Conservation (phyloP, 1,284 basidiomycete species). For the Abortiporus biennis region DNA sequence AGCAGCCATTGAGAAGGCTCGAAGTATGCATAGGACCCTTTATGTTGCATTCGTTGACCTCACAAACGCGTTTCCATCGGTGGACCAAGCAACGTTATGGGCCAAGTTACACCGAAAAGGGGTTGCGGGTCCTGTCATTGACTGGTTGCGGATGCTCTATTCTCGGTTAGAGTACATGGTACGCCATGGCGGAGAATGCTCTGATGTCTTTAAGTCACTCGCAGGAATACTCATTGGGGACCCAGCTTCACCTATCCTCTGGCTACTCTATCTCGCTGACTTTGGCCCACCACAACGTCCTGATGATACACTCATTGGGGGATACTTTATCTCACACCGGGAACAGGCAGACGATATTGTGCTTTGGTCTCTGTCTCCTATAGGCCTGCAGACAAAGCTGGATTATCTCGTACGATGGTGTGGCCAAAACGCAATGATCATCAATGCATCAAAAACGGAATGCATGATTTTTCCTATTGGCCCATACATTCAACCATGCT, state of each 20-base stretch:
- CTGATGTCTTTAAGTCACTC: slow-evolving; percentile 15
- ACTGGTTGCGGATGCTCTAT: slow-evolving; percentile 27
- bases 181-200: slow-evolving; percentile 18
- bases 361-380: slow-evolving; percentile 17
- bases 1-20: slow-evolving; percentile 21
- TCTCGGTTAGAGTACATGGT: slow-evolving; percentile 20
- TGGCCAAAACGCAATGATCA: slow-evolving; percentile 17
- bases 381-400: slow-evolving; percentile 21
- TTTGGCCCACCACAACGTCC: slow-evolving; percentile 8
- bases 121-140: slow-evolving; percentile 21
- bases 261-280: slow-evolving; percentile 27
- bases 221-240: slow-evolving; percentile 26
- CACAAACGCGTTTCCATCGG: slow-evolving; percentile 29
- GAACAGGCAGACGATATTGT: slow-evolving; percentile 26
- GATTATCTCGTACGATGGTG: slow-evolving; percentile 17
- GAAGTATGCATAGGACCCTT: slow-evolving; percentile 11
- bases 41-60: slow-evolving; percentile 26
- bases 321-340: slow-evolving; percentile 16
- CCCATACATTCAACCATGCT: neutral
- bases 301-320: slow-evolving; percentile 17
- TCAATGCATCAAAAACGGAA: slow-evolving; percentile 20
- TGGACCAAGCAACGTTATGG: slow-evolving; percentile 25
- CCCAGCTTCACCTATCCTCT: slow-evolving; percentile 26
- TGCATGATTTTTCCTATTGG: slow-evolving; percentile 13
- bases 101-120: slow-evolving; percentile 19